A percentile compares a stretch with the other conserved stretches of the same genome.
Evolutionary conservation across 2,329 filamentous ascomycete species (phyloP).

Genomic region (Esteya vermicola): DNA sequence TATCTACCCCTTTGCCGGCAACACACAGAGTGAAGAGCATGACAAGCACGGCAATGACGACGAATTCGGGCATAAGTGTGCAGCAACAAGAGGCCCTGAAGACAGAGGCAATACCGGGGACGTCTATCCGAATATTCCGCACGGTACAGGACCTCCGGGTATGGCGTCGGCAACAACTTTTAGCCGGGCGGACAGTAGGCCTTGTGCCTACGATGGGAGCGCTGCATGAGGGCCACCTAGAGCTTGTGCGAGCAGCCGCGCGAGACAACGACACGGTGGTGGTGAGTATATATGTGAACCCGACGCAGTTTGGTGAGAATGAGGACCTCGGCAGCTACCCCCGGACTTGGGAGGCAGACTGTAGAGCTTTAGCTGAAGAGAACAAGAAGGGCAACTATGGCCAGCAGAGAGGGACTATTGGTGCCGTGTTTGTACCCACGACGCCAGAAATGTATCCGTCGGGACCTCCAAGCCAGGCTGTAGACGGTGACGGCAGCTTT

Average conservation of each 20-base stretch:
- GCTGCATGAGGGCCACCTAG: constrained; percentile 81
- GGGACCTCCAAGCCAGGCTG: constrained; percentile 56
- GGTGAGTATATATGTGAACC: constrained; percentile 90
- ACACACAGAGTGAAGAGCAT: too few species aligned
- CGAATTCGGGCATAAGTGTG: constrained; percentile 20
- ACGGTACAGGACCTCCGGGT: constrained; percentile 55
- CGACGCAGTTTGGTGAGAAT: constrained; percentile 80
- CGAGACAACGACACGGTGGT: constrained; percentile 75
- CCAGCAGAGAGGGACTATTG: constrained; percentile 41
- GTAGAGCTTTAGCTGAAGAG: constrained; percentile 49
- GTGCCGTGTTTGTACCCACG: constrained; percentile 71
- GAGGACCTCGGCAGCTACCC: constrained; percentile 88
- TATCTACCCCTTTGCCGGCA: background rate
- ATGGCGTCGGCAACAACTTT: constrained; percentile 52
- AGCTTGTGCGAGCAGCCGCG: constrained; percentile 72
- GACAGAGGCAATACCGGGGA: constrained; percentile 36
- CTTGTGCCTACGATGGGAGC: constrained; percentile 97
- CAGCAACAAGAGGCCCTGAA: constrained; percentile 21
- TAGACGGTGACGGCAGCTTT: constrained; percentile 72
- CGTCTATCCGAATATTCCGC: constrained; percentile 58
- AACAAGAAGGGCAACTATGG: constrained; percentile 44
- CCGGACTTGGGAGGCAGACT: constrained; percentile 72
- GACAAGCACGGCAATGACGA: background rate
- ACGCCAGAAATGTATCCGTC: constrained; percentile 80
- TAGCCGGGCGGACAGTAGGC: constrained; percentile 59